Conservation (phyloP, 2,329 filamentous ascomycete genomes). For the Tolypocladium guangdongense region DNA sequence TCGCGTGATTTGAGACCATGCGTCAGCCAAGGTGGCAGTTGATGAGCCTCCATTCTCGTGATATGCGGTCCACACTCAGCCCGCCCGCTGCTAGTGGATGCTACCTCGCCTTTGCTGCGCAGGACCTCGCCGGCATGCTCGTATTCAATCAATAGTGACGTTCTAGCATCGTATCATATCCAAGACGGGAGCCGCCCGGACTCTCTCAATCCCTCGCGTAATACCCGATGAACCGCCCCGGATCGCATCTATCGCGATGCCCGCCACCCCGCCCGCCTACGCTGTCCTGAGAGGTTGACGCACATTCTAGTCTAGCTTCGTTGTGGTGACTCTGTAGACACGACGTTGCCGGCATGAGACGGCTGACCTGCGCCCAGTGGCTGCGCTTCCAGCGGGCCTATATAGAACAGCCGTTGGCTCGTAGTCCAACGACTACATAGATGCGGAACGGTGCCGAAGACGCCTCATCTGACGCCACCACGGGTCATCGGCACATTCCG, state of each 20-base stretch:
- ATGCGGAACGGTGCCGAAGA: too few relatives aligned
- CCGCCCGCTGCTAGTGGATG: background rate
- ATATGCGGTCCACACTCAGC: background rate
- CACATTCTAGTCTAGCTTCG: too few relatives aligned
- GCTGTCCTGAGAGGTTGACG: background rate
- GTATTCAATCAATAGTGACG: conserved; percentile 2
- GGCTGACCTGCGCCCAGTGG: background rate
- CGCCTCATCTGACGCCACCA: background rate
- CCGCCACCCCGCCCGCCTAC: background rate
- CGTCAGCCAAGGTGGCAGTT: background rate
- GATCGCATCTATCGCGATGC: background rate
- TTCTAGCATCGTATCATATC: background rate
- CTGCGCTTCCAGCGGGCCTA: background rate
- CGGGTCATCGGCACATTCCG: background rate
- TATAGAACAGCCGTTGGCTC: background rate
- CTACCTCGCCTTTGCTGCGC: background rate
- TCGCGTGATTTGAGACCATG: background rate
- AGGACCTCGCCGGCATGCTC: background rate
- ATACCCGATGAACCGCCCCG: background rate
- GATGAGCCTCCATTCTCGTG: background rate
- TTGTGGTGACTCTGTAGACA: background rate
- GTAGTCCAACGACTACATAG: too few relatives aligned
- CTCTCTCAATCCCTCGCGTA: too few relatives aligned
- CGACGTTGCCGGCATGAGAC: background rate
- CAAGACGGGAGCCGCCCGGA: background rate